Percentiles rank a stretch among this genome's conserved stretches.
phyloP scores from a whole-genome alignment of 2,329 filamentous ascomycete genomes.

The Cercospora sp. region DNA sequence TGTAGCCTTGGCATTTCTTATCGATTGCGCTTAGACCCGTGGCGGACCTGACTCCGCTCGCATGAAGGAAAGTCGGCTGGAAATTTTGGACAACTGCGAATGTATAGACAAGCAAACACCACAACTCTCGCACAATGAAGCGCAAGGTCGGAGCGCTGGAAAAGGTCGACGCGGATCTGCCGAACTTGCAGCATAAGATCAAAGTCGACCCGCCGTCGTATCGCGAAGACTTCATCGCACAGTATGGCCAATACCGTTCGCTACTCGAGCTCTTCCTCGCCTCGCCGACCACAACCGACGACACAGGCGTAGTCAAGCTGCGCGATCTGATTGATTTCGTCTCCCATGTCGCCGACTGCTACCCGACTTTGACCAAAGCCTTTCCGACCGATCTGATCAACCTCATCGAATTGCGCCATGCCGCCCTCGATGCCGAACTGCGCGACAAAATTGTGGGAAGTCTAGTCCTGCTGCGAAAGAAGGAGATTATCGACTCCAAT shows the following conservation, averaged over 20 bases:
- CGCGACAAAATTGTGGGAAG: slow-evolving; percentile 93
- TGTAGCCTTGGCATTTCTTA: not conserved
- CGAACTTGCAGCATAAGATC: slow-evolving; percentile 90
- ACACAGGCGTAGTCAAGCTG: slow-evolving; percentile 78
- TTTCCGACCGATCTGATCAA: slow-evolving; percentile 81
- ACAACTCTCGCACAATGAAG: slow-evolving; percentile 64
- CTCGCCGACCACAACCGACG: slow-evolving; percentile 74
- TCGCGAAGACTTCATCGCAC: slow-evolving; percentile 80
- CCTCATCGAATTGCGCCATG: slow-evolving; percentile 80
- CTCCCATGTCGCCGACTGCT: slow-evolving; percentile 90
- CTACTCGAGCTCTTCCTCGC: slow-evolving; percentile 89
- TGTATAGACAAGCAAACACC: not conserved
- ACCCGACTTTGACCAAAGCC: slow-evolving; percentile 72
- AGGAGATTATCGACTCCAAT: slow-evolving; percentile 85
- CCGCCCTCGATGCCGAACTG: slow-evolving; percentile 76
- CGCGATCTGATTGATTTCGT: slow-evolving; percentile 92
- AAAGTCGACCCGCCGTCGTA: slow-evolving; percentile 86
- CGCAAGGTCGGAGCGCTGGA: slow-evolving; percentile 88
- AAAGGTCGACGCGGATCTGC: slow-evolving; percentile 90
- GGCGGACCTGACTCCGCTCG: not conserved
- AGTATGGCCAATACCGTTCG: slow-evolving; percentile 89
- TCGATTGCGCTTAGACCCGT: not conserved
- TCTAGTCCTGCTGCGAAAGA: slow-evolving; percentile 81
- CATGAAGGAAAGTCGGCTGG: not conserved
- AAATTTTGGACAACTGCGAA: slow-evolving; percentile 6